These are phyloP conservation scores for Jamesozyma hellenica DNA, from an alignment of 805 yeast species.

Conservation along the genomic window DNA sequence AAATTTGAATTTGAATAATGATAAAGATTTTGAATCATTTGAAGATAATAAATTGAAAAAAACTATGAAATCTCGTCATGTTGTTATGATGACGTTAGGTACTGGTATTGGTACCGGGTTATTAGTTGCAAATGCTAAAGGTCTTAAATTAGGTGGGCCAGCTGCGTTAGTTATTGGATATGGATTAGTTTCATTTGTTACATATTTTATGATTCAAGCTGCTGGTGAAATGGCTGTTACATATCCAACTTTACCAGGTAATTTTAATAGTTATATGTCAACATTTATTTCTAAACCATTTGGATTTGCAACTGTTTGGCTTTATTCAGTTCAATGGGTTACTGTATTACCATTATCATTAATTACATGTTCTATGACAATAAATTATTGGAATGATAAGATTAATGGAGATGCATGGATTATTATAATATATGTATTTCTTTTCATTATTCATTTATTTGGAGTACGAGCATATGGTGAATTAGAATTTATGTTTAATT, in stretches of 20 bases:
- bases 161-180: conserved; percentile 43
- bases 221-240: conserved; percentile 36
- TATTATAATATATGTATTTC: conserved; percentile 42
- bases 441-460: conserved; percentile 43
- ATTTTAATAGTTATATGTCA: conserved; percentile 32
- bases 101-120: conserved; percentile 77
- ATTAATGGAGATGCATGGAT: conserved; percentile 48
- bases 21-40: no score
- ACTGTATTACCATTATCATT: conserved; percentile 58
- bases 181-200: conserved; percentile 46
- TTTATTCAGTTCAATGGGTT: conserved; percentile 53
- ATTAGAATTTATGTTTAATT: conserved; percentile 49
- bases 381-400: conserved; percentile 40
- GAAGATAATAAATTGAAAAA: conserved; percentile 11
- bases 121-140: conserved; percentile 44
- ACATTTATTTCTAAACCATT: conserved; percentile 51
- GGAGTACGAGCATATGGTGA: conserved; percentile 66
- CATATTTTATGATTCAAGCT: conserved; percentile 47
- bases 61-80: conserved; percentile 35
- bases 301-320: conserved; percentile 68
- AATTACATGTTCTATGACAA: conserved; percentile 47
- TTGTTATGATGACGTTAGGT: conserved; percentile 69
- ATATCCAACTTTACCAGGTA: conserved; percentile 33
- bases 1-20: no score
- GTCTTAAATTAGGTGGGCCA: conserved; percentile 37